Base-by-base conservation (phyloP, 2,329 filamentous ascomycete species). In the Raffaelea deltoideospora region DNA sequence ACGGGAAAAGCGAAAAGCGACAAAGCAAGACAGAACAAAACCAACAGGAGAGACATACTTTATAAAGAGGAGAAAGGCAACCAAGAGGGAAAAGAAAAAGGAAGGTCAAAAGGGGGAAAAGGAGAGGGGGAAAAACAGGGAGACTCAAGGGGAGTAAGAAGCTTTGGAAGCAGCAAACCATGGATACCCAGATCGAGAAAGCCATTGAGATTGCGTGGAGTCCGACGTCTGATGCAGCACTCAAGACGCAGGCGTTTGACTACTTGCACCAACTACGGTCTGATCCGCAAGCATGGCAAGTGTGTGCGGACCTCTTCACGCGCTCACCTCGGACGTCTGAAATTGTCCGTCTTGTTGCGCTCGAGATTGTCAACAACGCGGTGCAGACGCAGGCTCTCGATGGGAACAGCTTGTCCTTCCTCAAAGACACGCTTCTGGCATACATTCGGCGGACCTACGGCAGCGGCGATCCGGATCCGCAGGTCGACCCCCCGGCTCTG, bases 161-260 rank as follows among this genome's bases (percentile, higher is more conserved):
- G n/a, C n/a, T n/a, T n/a, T n/a, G n/a, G n/a, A 27, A 14, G 14
- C 24, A 27, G 24, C 24, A 9, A 31, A 10, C 30, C 15, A 10
- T 10, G 9, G n/a, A n/a, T 26, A 4, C 28, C 21, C 52, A 95
- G 84, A 78, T 95, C 58, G 82, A 90, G 63, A 88, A 84, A 64
- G 90, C 90, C 59, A 90, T 96, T 63, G 76, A 90, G 59, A 92
- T 96, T 63, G 84, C 85, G 59, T 90, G 78, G 65, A 79, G 88
- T 59, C 83, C 84, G 41, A 62, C 70, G 50, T 80, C 85, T 50
- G 76, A 87, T 58, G 76, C 72, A 51, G 61, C 66, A 46, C 68
- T 92, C 52, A 86, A 88, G 60, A 60, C 64, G 42, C 86, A 94
- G 64, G 87, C 88, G 46, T 81, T 83, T 55, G 74, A 85, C 37